These are phyloP conservation scores for Sophora flavescens DNA, from an alignment of 306 rosid genomes.

Conservation along the genomic window DNA sequence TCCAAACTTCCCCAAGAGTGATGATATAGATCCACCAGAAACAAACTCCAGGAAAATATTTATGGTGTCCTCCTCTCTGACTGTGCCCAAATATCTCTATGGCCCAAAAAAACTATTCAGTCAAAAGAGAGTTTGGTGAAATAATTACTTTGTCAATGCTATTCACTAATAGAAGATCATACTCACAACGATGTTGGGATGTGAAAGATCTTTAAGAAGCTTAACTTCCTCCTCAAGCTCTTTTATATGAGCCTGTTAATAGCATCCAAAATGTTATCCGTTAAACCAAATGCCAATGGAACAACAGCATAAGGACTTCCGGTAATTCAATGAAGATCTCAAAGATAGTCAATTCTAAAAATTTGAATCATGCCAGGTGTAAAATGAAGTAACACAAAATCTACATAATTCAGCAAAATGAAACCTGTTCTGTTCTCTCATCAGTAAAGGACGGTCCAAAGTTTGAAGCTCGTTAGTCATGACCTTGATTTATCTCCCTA, in stretches of 20 bases:
- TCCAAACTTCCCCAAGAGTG: conserved; percentile 98
- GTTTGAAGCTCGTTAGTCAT: not conserved
- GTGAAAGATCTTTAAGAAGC: conserved; percentile 92
- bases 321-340: conserved; percentile 11
- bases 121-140: conserved; percentile 44
- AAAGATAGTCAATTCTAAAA: conserved; percentile 1
- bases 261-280: conserved; percentile 43
- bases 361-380: conserved; percentile 25
- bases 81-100: conserved; percentile 97
- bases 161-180: conserved; percentile 45
- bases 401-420: not conserved
- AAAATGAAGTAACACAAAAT: not conserved
- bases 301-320: conserved; percentile 28
- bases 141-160: conserved; percentile 29
- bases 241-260: conserved; percentile 80
- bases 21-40: conserved; percentile 98
- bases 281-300: not conserved
- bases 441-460: not conserved
- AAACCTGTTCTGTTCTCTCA: not conserved
- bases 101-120: conserved; percentile 43
- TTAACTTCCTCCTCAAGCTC: conserved; percentile 99
- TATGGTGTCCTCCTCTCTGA: conserved; percentile 88
- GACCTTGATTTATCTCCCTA: not conserved
- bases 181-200: conserved; percentile 98
- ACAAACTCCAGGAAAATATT: conserved; percentile 97